Evolutionary conservation across 2,329 filamentous ascomycete genomes (phyloP).

Genomic region (Penicillium sp.): DNA sequence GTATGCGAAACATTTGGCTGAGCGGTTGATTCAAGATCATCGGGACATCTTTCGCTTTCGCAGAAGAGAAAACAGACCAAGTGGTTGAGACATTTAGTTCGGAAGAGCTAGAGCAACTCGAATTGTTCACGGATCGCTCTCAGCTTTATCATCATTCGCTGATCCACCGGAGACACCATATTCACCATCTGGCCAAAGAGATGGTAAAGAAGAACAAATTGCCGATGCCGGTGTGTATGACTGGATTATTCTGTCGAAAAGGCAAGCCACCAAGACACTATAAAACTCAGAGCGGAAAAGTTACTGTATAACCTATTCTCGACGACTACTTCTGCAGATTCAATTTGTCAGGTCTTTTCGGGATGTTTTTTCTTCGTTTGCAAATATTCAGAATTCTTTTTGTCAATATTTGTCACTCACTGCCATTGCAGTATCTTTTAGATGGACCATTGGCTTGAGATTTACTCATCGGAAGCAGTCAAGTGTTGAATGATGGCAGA

Average conservation of each 20-base stretch:
- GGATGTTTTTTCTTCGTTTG: not conserved
- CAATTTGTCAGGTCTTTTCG: not conserved
- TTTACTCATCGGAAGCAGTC: not conserved
- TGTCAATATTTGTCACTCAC: not conserved
- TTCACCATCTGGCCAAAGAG: slow-evolving; percentile 25
- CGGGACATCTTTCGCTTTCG: slow-evolving; percentile 32
- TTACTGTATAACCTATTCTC: not conserved
- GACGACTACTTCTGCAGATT: not conserved
- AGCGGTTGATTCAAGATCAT: slow-evolving; percentile 33
- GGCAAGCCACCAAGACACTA: slow-evolving; percentile 14
- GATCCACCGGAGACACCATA: slow-evolving; percentile 28
- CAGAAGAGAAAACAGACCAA: slow-evolving; percentile 23
- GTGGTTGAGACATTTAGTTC: slow-evolving; percentile 17
- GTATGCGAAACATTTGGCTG: slow-evolving; percentile 27
- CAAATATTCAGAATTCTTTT: not conserved
- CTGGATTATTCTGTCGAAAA: slow-evolving; percentile 25
- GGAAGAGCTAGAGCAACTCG: slow-evolving; percentile 15
- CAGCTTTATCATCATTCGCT: slow-evolving; percentile 26
- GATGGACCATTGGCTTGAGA: no score
- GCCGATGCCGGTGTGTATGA: slow-evolving; percentile 21
- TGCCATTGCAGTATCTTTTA: not conserved
- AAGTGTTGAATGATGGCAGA: not conserved
- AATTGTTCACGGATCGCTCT: slow-evolving; percentile 30
- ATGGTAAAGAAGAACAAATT: slow-evolving; percentile 25
- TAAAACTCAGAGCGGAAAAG: slow-evolving; percentile 5